These are phyloP conservation scores for Psidium guajava DNA, from an alignment of 345 rosid genomes.

Conservation along the genomic window DNA sequence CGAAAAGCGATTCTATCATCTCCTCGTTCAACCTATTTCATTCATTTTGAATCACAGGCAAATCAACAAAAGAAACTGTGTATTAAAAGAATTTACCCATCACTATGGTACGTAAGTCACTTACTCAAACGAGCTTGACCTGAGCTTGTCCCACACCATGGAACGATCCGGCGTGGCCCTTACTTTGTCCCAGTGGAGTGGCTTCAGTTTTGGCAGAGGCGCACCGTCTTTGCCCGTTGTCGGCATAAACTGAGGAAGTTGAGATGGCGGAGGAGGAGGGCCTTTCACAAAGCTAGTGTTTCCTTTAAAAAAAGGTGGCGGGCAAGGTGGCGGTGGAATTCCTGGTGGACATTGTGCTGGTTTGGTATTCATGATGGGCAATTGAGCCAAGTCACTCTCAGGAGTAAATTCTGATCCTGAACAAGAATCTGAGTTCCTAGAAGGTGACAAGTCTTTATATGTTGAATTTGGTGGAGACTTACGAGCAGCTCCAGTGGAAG, in stretches of 20 bases:
- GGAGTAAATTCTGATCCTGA: slow-evolving; percentile 9
- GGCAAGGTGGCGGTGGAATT: slow-evolving; percentile 53
- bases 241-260: slow-evolving; percentile 18
- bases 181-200: slow-evolving; percentile 99
- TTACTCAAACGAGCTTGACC: slow-evolving; percentile 95
- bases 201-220: slow-evolving; percentile 81
- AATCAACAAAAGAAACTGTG: not conserved
- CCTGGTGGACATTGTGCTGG: slow-evolving; percentile 1
- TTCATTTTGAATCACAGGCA: not conserved
- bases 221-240: slow-evolving; percentile 64
- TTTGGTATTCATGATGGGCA: not conserved
- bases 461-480: slow-evolving; percentile 17
- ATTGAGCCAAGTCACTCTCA: not conserved
- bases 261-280: slow-evolving; percentile 67
- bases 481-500: not conserved
- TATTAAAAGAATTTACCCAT: not conserved
- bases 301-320: slow-evolving; percentile 35
- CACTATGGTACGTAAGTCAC: not conserved
- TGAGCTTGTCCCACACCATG: slow-evolving; percentile 92
- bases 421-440: slow-evolving; percentile 12
- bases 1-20: slow-evolving; percentile 94
- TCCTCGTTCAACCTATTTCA: slow-evolving; percentile 81
- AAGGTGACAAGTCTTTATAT: slow-evolving; percentile 13
- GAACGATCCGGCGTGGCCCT: slow-evolving; percentile 77
- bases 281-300: slow-evolving; percentile 28